Conservation (phyloP, 2,329 filamentous ascomycete species). For the Neoarthrinium moseri region DNA sequence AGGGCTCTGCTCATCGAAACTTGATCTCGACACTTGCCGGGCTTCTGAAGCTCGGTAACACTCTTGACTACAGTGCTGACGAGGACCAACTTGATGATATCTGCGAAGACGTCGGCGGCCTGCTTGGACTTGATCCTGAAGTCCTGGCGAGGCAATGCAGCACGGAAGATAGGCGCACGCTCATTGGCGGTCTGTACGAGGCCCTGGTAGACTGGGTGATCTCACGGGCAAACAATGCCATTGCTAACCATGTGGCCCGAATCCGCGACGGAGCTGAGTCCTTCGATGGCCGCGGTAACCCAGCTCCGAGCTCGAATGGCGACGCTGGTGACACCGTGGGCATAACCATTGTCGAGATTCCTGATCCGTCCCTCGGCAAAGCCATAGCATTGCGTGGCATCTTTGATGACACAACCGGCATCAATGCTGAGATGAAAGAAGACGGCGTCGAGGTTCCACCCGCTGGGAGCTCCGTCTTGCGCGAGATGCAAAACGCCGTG, state of each 20-base stretch:
- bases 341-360: slow-evolving; percentile 85
- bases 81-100: slow-evolving; percentile 80
- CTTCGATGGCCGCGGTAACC: slow-evolving; percentile 58
- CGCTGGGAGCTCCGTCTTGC: slow-evolving; percentile 77
- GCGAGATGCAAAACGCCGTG: slow-evolving; percentile 84
- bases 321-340: slow-evolving; percentile 81
- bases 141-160: slow-evolving; percentile 75
- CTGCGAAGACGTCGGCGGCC: slow-evolving; percentile 84
- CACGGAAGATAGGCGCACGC: slow-evolving; percentile 77
- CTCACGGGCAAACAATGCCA: slow-evolving; percentile 80
- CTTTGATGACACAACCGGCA: slow-evolving; percentile 89
- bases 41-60: slow-evolving; percentile 88
- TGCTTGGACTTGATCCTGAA: slow-evolving; percentile 85
- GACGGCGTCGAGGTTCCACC: slow-evolving; percentile 79
- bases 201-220: slow-evolving; percentile 95
- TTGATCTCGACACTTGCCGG: slow-evolving; percentile 85
- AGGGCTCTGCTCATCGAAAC: slow-evolving; percentile 76
- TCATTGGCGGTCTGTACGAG: slow-evolving; percentile 89
- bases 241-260: slow-evolving; percentile 70
- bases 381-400: slow-evolving; percentile 85
- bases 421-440: slow-evolving; percentile 96
- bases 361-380: slow-evolving; percentile 76
- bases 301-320: slow-evolving; percentile 67
- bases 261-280: slow-evolving; percentile 67
- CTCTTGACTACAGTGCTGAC: slow-evolving; percentile 80